phyloP scores from a whole-genome alignment of 805 yeast genomes.

The Diddensiella caesifluorescens region DNA sequence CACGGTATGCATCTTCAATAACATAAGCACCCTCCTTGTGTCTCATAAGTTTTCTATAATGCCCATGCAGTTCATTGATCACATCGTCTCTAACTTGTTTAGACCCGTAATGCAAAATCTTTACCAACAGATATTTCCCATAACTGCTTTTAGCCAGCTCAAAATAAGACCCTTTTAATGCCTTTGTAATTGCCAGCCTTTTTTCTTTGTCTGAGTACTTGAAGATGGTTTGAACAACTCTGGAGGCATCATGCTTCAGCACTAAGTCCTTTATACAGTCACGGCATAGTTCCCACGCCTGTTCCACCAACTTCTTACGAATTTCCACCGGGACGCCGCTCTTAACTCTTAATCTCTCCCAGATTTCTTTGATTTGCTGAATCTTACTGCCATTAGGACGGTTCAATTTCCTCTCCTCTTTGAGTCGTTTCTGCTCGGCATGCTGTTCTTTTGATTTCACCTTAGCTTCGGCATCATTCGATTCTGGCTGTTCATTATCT shows the following conservation, averaged over 20 bases:
- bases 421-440: slow-evolving; percentile 71
- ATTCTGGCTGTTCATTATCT: slow-evolving; percentile 1
- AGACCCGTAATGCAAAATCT: slow-evolving; percentile 87
- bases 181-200: slow-evolving; percentile 60
- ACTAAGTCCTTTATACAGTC: slow-evolving; percentile 79
- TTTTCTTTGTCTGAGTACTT: slow-evolving; percentile 78
- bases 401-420: slow-evolving; percentile 77
- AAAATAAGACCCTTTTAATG: slow-evolving; percentile 72
- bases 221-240: slow-evolving; percentile 90
- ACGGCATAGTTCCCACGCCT: slow-evolving; percentile 78
- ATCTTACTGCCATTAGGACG: slow-evolving; percentile 86
- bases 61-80: slow-evolving; percentile 83
- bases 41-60: slow-evolving; percentile 84
- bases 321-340: slow-evolving; percentile 71
- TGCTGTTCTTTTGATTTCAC: slow-evolving; percentile 51
- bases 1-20: slow-evolving; percentile 83
- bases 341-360: slow-evolving; percentile 89
- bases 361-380: slow-evolving; percentile 73
- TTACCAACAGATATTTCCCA: slow-evolving; percentile 87
- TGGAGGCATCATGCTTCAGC: slow-evolving; percentile 90
- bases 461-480: slow-evolving; percentile 30
- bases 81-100: slow-evolving; percentile 71
- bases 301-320: slow-evolving; percentile 72
- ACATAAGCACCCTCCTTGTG: slow-evolving; percentile 98
- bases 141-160: slow-evolving; percentile 85